These are phyloP conservation scores for Colletotrichum tamarilloi DNA, from an alignment of 2,329 filamentous ascomycete species.

Conservation along the genomic window DNA sequence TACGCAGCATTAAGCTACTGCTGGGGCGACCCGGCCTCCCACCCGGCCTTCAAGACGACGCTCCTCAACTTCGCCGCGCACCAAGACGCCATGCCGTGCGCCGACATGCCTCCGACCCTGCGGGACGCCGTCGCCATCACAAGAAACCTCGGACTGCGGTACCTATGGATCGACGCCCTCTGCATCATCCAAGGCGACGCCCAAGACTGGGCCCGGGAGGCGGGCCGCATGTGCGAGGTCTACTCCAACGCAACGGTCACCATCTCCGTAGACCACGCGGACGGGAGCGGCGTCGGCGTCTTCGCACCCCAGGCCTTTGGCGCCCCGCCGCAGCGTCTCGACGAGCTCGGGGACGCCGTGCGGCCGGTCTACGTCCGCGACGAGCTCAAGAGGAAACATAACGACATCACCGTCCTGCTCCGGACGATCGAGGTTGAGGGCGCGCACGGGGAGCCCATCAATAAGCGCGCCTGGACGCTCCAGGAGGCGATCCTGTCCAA, in stretches of 20 bases:
- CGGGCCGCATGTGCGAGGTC: not conserved
- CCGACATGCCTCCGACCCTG: not conserved
- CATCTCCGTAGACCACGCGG: not conserved
- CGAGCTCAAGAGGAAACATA: not conserved
- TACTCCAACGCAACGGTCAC: not conserved
- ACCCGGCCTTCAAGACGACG: not conserved
- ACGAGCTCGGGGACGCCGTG: not conserved
- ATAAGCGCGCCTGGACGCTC: conserved; percentile 36
- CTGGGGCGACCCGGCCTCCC: not conserved
- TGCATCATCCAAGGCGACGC: conserved; percentile 8
- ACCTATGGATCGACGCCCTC: conserved; percentile 9
- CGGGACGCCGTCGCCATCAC: not conserved
- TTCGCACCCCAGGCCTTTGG: not conserved
- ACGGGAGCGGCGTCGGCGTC: not conserved
- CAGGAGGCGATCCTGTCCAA: conserved; percentile 38
- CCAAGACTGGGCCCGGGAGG: not conserved
- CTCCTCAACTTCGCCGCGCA: not conserved
- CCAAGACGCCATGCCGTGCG: not conserved
- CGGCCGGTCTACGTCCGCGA: not conserved
- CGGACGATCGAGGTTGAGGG: not conserved
- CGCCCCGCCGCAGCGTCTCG: not conserved
- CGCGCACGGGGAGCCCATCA: not conserved
- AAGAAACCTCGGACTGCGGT: not conserved
- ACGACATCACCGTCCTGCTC: not conserved
- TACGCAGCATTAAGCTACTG: conserved; percentile 10